phyloP scores from a whole-genome alignment of 1,284 basidiomycete genomes.

The Kalmanozyma brasiliensis region DNA sequence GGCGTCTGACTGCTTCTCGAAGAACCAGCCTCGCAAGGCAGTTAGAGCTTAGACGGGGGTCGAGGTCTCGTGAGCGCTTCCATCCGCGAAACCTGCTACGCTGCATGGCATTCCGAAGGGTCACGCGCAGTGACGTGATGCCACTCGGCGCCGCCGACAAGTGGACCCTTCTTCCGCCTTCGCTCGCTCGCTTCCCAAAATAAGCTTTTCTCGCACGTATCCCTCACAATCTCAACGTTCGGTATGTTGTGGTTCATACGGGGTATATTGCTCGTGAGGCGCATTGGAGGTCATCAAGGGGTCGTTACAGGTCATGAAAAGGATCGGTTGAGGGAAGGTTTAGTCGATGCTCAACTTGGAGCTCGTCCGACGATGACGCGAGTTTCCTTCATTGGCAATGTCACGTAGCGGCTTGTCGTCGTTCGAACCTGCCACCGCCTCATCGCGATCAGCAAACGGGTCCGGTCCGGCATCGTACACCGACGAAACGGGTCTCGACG shows the following conservation, averaged over 20 bases:
- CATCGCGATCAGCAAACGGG: slow-evolving; percentile 22
- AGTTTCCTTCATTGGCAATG: too few species aligned
- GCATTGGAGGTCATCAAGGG: background rate
- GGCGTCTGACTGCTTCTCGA: background rate
- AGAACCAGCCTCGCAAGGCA: too few species aligned
- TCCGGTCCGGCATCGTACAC: slow-evolving; percentile 36
- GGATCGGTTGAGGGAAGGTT: background rate
- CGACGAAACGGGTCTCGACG: slow-evolving; percentile 21
- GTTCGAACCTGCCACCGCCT: background rate
- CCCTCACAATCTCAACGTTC: too few species aligned
- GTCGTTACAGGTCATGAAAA: slow-evolving; percentile 14
- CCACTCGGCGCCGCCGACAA: background rate
- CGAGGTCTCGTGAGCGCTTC: too few species aligned
- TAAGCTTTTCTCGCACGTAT: too few species aligned
- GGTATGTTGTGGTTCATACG: background rate
- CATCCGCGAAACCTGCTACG: too few species aligned
- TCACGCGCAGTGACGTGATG: slow-evolving; percentile 7
- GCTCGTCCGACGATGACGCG: slow-evolving; percentile 17
- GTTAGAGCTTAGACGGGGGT: too few species aligned
- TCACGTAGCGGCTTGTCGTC: background rate
- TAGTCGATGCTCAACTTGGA: slow-evolving; percentile 34
- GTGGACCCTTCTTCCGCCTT: too few species aligned
- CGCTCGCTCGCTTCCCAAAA: too few species aligned
- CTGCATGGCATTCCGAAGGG: too few species aligned
- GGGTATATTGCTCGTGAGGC: background rate